Evolutionary conservation across 768 basidiomycete species (phyloP).

Genomic region (Exidia glandulosa): DNA sequence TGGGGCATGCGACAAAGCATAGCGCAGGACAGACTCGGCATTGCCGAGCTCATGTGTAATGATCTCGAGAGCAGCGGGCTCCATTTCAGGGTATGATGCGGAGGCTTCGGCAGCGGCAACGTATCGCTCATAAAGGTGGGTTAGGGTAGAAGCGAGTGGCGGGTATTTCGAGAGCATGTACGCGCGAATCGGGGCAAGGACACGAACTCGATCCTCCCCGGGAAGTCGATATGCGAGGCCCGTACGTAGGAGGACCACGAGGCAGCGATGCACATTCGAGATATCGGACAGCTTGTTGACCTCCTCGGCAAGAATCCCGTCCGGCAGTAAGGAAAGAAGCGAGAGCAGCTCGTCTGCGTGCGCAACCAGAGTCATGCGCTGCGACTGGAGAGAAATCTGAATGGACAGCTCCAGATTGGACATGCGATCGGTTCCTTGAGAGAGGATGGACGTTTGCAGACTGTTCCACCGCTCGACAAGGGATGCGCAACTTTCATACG

Average conservation of each 20-base stretch:
- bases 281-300: conserved; percentile 7
- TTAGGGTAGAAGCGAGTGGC: neutral
- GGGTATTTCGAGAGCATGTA: neutral
- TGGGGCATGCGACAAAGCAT: neutral
- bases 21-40: neutral
- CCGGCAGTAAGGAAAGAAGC: conserved; percentile 17
- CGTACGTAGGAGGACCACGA: conserved; percentile 11
- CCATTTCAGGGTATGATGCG: neutral
- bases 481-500: conserved; percentile 1
- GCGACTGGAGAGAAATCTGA: conserved; percentile 13
- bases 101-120: neutral
- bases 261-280: neutral
- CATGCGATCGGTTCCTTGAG: conserved; percentile 1
- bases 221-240: conserved; percentile 10
- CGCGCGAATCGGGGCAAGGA: neutral
- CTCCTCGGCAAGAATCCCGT: conserved; percentile 10
- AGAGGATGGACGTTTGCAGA: conserved; percentile 2
- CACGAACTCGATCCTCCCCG: neutral
- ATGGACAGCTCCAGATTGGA: conserved; percentile 14
- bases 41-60: neutral
- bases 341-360: conserved; percentile 13
- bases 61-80: neutral
- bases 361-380: conserved; percentile 10
- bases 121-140: neutral
- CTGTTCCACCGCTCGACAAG: conserved; percentile 3